These are phyloP conservation scores for Antitrichia curtipendula DNA, from an alignment of 225 moss, liverwort and hornwort species.

Conservation along the genomic window DNA sequence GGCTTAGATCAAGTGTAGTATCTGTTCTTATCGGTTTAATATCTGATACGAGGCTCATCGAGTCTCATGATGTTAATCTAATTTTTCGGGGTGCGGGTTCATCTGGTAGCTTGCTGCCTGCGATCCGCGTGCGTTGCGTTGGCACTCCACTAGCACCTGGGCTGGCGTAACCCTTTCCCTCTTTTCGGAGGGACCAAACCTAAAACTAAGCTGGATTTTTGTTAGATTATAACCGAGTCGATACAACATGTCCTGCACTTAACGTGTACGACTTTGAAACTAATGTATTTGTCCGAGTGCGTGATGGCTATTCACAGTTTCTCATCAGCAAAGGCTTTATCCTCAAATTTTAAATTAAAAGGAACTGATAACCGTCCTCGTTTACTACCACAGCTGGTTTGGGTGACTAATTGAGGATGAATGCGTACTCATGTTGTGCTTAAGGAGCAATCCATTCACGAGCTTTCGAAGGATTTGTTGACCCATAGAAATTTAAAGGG, in stretches of 20 bases:
- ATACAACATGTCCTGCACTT: too few relatives aligned
- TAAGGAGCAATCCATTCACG: neutral
- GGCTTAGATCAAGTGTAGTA: slow-evolving; percentile 51
- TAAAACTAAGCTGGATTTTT: neutral
- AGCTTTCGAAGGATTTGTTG: neutral
- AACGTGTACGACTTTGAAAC: neutral
- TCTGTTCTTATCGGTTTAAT: slow-evolving; percentile 51
- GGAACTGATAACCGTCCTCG: neutral
- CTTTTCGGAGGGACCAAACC: neutral
- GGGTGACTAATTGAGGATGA: neutral
- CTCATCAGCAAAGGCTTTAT: neutral
- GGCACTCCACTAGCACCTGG: neutral
- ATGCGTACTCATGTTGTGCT: neutral
- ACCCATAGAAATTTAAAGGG: neutral
- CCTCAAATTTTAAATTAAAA: neutral
- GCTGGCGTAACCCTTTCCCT: neutral
- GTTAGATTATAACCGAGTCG: neutral
- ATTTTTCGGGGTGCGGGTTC: neutral
- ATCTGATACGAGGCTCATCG: slow-evolving; percentile 43
- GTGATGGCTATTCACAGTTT: neutral
- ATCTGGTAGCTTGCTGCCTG: neutral
- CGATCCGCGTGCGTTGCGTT: neutral
- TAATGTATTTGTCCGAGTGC: neutral
- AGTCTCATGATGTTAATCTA: slow-evolving; percentile 48
- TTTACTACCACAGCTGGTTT: neutral